These are phyloP conservation scores for Lactifluus echinatus DNA, from an alignment of 768 basidiomycete species.

Conservation along the genomic window DNA sequence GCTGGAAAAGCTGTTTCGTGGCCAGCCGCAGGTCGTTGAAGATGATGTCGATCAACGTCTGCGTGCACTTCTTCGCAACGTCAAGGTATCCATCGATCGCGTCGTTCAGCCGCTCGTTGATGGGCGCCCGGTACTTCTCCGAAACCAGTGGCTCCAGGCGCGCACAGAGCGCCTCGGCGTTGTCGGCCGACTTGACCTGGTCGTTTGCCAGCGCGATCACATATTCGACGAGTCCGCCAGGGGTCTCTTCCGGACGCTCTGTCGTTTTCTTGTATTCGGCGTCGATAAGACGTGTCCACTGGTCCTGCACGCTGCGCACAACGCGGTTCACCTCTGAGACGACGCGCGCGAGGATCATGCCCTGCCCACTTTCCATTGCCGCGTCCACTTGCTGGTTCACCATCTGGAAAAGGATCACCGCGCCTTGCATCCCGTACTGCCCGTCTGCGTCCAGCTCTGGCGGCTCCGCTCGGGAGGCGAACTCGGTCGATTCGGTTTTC, in stretches of 20 bases:
- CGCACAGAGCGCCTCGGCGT: constrained; percentile 74
- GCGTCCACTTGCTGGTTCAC: constrained; percentile 95
- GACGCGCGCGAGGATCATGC: constrained; percentile 84
- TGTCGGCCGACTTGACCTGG: constrained; percentile 94
- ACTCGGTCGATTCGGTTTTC: constrained; percentile 81
- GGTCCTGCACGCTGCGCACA: constrained; percentile 80
- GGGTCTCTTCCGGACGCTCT: constrained; percentile 81
- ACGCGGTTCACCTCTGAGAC: constrained; percentile 82
- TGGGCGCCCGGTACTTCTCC: constrained; percentile 78
- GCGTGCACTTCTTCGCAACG: constrained; percentile 95
- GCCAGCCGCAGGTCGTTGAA: constrained; percentile 92
- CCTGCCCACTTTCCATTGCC: constrained; percentile 93
- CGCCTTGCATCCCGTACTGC: constrained; percentile 80
- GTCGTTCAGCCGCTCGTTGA: constrained; percentile 83
- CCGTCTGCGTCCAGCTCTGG: constrained; percentile 88
- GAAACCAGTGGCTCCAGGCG: constrained; percentile 89
- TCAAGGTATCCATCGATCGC: constrained; percentile 98
- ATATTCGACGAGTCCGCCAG: constrained; percentile 92
- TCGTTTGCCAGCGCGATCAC: constrained; percentile 96
- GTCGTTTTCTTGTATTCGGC: constrained; percentile 79
- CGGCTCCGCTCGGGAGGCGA: constrained; percentile 71
- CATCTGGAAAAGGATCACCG: constrained; percentile 96
- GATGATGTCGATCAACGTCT: constrained; percentile 87
- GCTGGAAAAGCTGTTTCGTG: constrained; percentile 74
- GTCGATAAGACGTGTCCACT: constrained; percentile 81